Conservation (phyloP, 2,329 filamentous ascomycete genomes). For the Calonectria pseudoreteaudii region DNA sequence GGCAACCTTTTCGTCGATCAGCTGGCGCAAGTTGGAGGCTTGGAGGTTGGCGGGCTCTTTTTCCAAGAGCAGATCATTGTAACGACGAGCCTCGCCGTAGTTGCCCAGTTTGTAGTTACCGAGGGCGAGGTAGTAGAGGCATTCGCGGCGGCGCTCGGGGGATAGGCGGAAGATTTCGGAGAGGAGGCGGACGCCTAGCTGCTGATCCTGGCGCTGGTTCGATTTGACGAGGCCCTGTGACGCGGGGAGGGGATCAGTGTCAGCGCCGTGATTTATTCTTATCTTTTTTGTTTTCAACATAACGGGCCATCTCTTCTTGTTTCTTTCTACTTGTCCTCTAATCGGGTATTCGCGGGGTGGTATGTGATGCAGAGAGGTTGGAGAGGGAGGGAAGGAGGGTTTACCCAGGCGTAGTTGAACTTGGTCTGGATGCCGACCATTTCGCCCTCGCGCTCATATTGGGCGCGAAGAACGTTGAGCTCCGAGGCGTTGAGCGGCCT, state of each 20-base stretch:
- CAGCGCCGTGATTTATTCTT: not conserved
- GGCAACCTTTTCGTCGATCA: conserved; percentile 97
- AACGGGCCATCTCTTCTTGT: not conserved
- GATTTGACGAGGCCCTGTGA: conserved; percentile 94
- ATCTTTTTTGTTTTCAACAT: not conserved
- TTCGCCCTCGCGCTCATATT: conserved; percentile 98
- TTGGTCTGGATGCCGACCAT: conserved; percentile 98
- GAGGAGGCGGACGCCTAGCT: conserved; percentile 92
- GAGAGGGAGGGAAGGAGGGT: not conserved
- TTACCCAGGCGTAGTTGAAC: conserved; percentile 99
- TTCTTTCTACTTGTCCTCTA: not conserved
- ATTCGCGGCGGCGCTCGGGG: conserved; percentile 94
- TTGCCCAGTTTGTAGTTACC: conserved; percentile 99
- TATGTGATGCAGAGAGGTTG: not conserved
- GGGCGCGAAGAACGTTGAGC: conserved; percentile 89
- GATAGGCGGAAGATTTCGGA: conserved; percentile 96
- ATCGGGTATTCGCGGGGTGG: not conserved
- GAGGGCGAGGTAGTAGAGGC: conserved; percentile 96
- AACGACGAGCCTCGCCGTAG: conserved; percentile 92
- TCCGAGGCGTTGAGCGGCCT: conserved; percentile 92
- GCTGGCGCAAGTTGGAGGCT: conserved; percentile 82
- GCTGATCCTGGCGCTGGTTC: conserved; percentile 83
- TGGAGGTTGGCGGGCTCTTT: conserved; percentile 94
- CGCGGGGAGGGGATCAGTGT: not conserved
- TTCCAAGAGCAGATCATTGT: conserved; percentile 92